Conservation (phyloP, 768 basidiomycete species). For the Tephrocybe sp. region DNA sequence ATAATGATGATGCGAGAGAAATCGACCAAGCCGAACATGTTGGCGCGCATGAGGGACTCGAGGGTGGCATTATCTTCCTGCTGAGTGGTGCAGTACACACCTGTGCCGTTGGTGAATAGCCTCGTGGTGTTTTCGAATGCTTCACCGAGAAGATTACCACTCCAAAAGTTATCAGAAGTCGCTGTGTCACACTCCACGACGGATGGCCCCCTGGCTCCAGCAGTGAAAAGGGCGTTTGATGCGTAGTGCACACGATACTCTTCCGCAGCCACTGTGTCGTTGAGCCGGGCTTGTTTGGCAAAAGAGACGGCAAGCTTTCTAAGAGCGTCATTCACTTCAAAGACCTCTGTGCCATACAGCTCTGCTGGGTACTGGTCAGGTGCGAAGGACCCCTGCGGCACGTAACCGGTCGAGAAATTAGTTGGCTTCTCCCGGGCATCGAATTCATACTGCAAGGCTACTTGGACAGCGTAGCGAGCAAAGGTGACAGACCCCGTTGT, state of each 20-base stretch:
- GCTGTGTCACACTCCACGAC: conserved; percentile 14
- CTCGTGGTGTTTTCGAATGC: conserved; percentile 14
- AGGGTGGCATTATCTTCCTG: conserved; percentile 16
- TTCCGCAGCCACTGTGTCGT: conserved; percentile 6
- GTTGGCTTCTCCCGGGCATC: conserved; percentile 14
- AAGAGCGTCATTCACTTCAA: conserved; percentile 14
- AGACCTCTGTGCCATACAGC: conserved; percentile 15
- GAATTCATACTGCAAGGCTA: conserved; percentile 14
- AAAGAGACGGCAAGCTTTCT: conserved; percentile 10
- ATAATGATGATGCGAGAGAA: conserved; percentile 17
- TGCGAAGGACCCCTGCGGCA: conserved; percentile 10
- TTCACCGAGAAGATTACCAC: conserved; percentile 13
- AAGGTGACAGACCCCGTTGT: conserved; percentile 14
- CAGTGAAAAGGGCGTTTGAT: conserved; percentile 3
- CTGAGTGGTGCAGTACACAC: conserved; percentile 14
- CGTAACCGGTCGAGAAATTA: conserved; percentile 12
- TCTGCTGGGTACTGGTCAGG: conserved; percentile 9
- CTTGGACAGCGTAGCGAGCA: conserved; percentile 15
- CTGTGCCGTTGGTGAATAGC: conserved; percentile 13
- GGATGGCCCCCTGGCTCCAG: conserved; percentile 8
- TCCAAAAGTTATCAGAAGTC: conserved; percentile 11
- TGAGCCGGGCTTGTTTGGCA: conserved; percentile 11
- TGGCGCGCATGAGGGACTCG: conserved; percentile 13
- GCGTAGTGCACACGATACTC: conserved; percentile 8
- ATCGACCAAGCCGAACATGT: conserved; percentile 8